These are phyloP conservation scores for Trichaptum fuscoviolaceum DNA, from an alignment of 768 basidiomycete species.

Conservation along the genomic window DNA sequence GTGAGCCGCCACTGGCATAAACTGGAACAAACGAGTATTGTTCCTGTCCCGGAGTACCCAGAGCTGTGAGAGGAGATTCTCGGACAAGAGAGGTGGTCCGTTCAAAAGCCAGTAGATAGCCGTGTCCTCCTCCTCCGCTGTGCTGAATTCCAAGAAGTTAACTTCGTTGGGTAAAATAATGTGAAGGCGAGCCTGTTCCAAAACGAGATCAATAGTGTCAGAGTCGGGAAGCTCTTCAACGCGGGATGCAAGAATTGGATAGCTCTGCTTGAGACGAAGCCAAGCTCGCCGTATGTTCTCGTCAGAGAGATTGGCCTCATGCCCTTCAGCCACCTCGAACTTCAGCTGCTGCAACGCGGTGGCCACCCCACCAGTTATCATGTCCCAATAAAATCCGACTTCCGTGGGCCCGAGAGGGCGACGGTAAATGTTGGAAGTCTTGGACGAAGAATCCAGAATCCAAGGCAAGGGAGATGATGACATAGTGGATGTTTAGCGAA, in stretches of 20 bases:
- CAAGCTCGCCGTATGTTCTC: slow-evolving; percentile 39
- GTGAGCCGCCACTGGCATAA: slow-evolving; percentile 45
- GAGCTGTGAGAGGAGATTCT: slow-evolving; percentile 36
- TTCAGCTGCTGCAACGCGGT: slow-evolving; percentile 35
- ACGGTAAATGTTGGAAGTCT: slow-evolving; percentile 17
- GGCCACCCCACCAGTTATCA: slow-evolving; percentile 36
- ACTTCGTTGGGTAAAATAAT: slow-evolving; percentile 8
- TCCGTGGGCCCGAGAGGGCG: slow-evolving; percentile 39
- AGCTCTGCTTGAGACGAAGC: slow-evolving; percentile 41
- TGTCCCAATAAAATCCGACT: slow-evolving; percentile 36
- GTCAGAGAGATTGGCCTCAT: slow-evolving; percentile 20
- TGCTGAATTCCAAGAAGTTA: slow-evolving; percentile 17
- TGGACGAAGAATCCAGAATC: not conserved
- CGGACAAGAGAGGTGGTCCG: slow-evolving; percentile 34
- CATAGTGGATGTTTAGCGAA: not conserved
- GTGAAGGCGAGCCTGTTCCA: slow-evolving; percentile 31
- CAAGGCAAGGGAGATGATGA: not conserved
- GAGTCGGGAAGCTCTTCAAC: slow-evolving; percentile 28
- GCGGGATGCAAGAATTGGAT: slow-evolving; percentile 42
- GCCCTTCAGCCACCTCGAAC: slow-evolving; percentile 20
- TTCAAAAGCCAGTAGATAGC: slow-evolving; percentile 26
- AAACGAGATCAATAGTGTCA: slow-evolving; percentile 33
- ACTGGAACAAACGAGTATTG: slow-evolving; percentile 14
- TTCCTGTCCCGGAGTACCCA: slow-evolving; percentile 35
- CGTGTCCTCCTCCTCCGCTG: slow-evolving; percentile 16